Conservation (phyloP, 495 filamentous ascomycete species). For the Aspergillus kassunensis region DNA sequence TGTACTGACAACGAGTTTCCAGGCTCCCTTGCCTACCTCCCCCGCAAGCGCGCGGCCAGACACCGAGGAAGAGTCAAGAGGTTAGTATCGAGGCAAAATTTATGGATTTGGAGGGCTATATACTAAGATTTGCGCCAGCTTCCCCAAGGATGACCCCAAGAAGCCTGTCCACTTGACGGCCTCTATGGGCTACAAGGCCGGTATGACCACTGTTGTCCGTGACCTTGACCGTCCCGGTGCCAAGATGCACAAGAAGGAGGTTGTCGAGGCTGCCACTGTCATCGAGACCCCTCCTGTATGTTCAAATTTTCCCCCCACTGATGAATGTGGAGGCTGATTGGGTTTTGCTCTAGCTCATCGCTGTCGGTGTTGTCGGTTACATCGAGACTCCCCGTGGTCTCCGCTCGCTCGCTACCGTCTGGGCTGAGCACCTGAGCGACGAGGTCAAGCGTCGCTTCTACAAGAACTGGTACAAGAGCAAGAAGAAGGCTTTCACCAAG, state of each 20-base stretch:
- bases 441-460: constrained; percentile 99
- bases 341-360: constrained; percentile 92
- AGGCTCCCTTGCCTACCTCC: constrained; percentile 89
- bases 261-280: constrained; percentile 98
- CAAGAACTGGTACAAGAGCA: constrained; percentile 99
- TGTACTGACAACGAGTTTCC: constrained; percentile 33
- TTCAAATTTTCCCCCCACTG: constrained; percentile 9
- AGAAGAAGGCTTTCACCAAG: constrained; percentile 99
- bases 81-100: constrained; percentile 46
- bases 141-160: constrained; percentile 99
- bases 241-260: constrained; percentile 99
- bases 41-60: constrained; percentile 92
- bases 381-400: constrained; percentile 99
- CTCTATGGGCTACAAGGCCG: constrained; percentile 99
- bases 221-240: constrained; percentile 99
- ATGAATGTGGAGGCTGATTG: background rate
- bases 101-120: constrained; percentile 22
- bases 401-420: constrained; percentile 98
- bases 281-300: constrained; percentile 99
- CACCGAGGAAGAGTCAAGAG: constrained; percentile 99
- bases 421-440: constrained; percentile 98
- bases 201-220: constrained; percentile 99
- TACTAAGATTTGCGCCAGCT: constrained; percentile 58
- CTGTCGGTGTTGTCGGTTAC: constrained; percentile 99
- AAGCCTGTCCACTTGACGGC: constrained; percentile 99